phyloP scores from a whole-genome alignment of 1,139 yeast species.

The Blastobotrys persicus region DNA sequence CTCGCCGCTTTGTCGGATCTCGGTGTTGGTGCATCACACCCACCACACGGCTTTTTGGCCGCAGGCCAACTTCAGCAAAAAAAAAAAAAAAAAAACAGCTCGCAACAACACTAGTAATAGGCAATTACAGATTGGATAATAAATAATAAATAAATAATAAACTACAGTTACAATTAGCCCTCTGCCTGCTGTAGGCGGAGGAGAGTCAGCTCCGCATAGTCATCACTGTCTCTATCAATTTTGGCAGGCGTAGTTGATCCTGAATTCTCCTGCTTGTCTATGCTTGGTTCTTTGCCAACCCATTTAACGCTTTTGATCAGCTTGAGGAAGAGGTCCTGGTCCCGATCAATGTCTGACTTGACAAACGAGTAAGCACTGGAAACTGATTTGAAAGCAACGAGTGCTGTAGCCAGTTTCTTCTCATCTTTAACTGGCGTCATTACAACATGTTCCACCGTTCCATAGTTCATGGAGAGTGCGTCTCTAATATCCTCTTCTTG shows the following conservation, averaged over 20 bases:
- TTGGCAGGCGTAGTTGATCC: neutral
- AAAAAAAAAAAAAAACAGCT: too few relatives aligned
- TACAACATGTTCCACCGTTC: slow-evolving; percentile 19
- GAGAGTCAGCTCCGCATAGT: slow-evolving; percentile 1
- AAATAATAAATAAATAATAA: neutral
- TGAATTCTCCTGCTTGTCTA: neutral
- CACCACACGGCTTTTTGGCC: too few relatives aligned
- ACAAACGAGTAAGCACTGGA: slow-evolving; percentile 1
- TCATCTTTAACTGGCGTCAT: slow-evolving; percentile 13
- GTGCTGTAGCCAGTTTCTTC: slow-evolving; percentile 15
- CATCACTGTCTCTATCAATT: slow-evolving; percentile 6
- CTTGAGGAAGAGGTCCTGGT: slow-evolving; percentile 2
- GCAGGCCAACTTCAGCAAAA: too few relatives aligned
- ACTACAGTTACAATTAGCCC: neutral
- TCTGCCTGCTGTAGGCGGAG: slow-evolving; percentile 6
- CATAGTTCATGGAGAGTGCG: slow-evolving; percentile 14
- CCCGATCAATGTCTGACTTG: slow-evolving; percentile 4
- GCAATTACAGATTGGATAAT: too few relatives aligned
- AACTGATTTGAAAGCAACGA: slow-evolving; percentile 18
- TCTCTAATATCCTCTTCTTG: slow-evolving; percentile 14
- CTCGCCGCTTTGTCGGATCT: neutral
- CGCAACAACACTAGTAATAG: too few relatives aligned
- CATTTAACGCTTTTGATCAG: slow-evolving; percentile 3
- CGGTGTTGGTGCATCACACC: neutral
- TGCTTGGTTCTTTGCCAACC: neutral